Conservation (phyloP, 2,329 filamentous ascomycete species). For the Pyrenochaeta sp. region DNA sequence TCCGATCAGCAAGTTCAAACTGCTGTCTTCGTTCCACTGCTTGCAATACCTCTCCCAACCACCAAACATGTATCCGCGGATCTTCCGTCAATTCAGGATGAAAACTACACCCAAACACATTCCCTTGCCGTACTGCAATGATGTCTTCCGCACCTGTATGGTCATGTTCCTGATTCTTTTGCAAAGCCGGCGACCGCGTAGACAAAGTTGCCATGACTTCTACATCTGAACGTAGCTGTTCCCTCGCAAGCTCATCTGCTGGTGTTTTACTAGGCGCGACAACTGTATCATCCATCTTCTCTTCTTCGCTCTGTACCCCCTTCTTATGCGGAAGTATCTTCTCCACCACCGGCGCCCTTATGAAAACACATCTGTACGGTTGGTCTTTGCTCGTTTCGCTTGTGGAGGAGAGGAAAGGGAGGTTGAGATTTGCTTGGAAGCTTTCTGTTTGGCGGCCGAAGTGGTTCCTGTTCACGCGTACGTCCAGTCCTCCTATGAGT, state of each 20-base stretch:
- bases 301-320: constrained; percentile 62
- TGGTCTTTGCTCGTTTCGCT: constrained; percentile 39
- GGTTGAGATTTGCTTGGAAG: constrained; percentile 77
- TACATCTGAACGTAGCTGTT: constrained; percentile 59
- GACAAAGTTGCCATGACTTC: constrained; percentile 68
- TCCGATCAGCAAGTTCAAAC: constrained; percentile 42
- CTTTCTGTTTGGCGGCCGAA: constrained; percentile 94
- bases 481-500: constrained; percentile 88
- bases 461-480: constrained; percentile 91
- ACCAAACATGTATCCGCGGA: constrained; percentile 90
- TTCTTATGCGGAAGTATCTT: constrained; percentile 68
- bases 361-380: constrained; percentile 88
- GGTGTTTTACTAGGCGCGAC: constrained; percentile 65
- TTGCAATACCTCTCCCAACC: constrained; percentile 74
- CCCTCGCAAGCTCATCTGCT: constrained; percentile 55
- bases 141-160: constrained; percentile 68
- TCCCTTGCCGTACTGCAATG: constrained; percentile 87
- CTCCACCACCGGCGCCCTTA: constrained; percentile 92
- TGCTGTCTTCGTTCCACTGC: constrained; percentile 42
- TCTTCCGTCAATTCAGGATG: constrained; percentile 94
- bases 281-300: constrained; percentile 59
- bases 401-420: constrained; percentile 70
- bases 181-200: constrained; percentile 57
- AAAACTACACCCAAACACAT: constrained; percentile 94
- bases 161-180: constrained; percentile 57